A percentile compares a stretch with the other conserved stretches of the same genome.
phyloP scores from a whole-genome alignment of 495 filamentous ascomycete species.

The Usnea hakonensis region DNA sequence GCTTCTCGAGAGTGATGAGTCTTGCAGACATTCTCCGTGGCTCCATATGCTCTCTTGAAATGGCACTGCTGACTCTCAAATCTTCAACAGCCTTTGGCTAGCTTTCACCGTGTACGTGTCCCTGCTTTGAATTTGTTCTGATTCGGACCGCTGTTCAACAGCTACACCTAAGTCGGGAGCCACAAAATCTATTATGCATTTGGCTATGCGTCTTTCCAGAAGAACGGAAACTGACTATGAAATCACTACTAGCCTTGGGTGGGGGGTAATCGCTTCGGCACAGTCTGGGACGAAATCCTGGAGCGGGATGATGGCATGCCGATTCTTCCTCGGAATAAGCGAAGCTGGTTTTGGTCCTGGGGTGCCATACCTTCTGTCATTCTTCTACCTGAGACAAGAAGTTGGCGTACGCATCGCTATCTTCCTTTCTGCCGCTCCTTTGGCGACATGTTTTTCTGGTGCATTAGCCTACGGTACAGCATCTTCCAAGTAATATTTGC shows the following conservation, averaged over 20 bases:
- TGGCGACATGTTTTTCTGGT: conserved; percentile 78
- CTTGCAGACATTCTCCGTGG: not conserved
- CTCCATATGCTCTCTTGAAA: not conserved
- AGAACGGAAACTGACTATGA: not conserved
- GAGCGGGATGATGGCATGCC: conserved; percentile 56
- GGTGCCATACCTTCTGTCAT: conserved; percentile 66
- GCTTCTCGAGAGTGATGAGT: not conserved
- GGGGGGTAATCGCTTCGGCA: conserved; percentile 50
- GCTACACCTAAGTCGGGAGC: not conserved
- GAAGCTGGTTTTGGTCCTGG: conserved; percentile 63
- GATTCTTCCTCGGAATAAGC: conserved; percentile 58
- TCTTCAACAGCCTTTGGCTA: conserved; percentile 32
- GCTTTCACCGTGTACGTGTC: conserved; percentile 32
- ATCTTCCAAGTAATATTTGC: not conserved
- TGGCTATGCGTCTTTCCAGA: not conserved
- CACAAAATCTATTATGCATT: not conserved
- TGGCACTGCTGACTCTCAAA: not conserved
- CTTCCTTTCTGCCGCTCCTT: conserved; percentile 68
- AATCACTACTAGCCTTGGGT: conserved; percentile 28
- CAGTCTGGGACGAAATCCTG: conserved; percentile 56
- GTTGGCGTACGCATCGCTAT: conserved; percentile 69
- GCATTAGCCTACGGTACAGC: conserved; percentile 59
- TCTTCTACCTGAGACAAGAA: conserved; percentile 77
- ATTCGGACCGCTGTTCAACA: not conserved
- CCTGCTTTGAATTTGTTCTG: not conserved